Evolutionary conservation across 2,329 filamentous ascomycete genomes (phyloP), one percentile per base, ranked within the genome.

Genomic region (Botrytis hyacinthi): DNA sequence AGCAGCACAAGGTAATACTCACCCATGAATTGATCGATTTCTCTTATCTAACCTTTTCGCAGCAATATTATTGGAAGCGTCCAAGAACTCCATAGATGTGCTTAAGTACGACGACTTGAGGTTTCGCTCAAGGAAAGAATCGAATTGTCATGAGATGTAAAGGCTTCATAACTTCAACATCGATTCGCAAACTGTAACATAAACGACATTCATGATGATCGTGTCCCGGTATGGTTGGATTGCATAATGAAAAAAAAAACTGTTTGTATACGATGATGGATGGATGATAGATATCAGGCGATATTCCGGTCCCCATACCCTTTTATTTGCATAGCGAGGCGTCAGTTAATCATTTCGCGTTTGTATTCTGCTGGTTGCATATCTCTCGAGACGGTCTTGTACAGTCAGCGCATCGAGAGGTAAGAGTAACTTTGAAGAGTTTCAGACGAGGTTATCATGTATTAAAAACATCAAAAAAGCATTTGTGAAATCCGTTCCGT

Each of bases 1-100:
- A 98, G 84, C 93, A 96, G 81, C 96, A 99, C 84, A 98, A 98
- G 93, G 95, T 98, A 88, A 81, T 85, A 82, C 51, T 9, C 26
- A 75, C 44, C 70, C 32, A 37, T 68, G 63, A 46, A 48, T 66
- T 35, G 51, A 48, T 73, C 70, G 63, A 6, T 32, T 29, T 9
- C 12, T n/a, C 16, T 10, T 44, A 35, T 48, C 71, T 73, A 44
- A 76, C 48, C 65, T 35, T 44, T 69, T 63, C 37, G 54, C 62
- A 67, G 89, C 89, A 91, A 90, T 91, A 91, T 79, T 91, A 89
- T 81, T 91, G 89, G 89, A 91, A 91, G 83, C 85, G 86, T 70
- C 89, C 89, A 20, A 85, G 84, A 77, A 91, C 88, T 22, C 89
- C 89, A 68, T 68, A 68, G 26, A 57, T 57, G 18, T 57, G 35